Evolutionary conservation across 2,329 filamentous ascomycete genomes (phyloP).

Genomic region (Fusarium transvaalense): DNA sequence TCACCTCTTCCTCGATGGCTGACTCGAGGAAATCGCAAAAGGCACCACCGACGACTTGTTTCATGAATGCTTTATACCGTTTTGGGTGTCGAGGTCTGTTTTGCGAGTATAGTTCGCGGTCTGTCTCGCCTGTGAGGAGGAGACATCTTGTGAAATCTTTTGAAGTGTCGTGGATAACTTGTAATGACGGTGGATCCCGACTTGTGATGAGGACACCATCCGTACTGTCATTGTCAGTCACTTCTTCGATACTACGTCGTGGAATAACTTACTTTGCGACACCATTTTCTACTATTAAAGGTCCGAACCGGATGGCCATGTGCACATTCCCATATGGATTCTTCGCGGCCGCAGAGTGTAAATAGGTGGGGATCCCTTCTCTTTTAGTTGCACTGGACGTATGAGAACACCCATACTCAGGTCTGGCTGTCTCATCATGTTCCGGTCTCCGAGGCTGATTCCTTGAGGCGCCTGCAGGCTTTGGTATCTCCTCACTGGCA

Average conservation of each 20-base stretch:
- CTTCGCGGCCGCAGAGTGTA: slow-evolving; percentile 45
- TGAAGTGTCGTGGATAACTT: slow-evolving; percentile 32
- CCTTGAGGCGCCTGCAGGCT: not conserved
- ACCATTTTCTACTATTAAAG: slow-evolving; percentile 56
- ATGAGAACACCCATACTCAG: slow-evolving; percentile 41
- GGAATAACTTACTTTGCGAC: slow-evolving; percentile 50
- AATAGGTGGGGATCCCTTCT: slow-evolving; percentile 48
- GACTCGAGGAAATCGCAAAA: slow-evolving; percentile 50
- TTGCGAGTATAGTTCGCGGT: slow-evolving; percentile 40
- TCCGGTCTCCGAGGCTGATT: slow-evolving; percentile 6
- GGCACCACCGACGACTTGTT: slow-evolving; percentile 55
- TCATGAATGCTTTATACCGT: slow-evolving; percentile 55
- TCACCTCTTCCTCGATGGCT: slow-evolving; percentile 44
- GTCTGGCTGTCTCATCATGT: slow-evolving; percentile 18
- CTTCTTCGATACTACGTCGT: rapidly evolving
- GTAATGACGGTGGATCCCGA: slow-evolving; percentile 43
- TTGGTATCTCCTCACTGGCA: not conserved
- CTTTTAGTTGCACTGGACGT: slow-evolving; percentile 25
- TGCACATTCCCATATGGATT: slow-evolving; percentile 54
- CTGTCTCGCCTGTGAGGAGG: slow-evolving; percentile 35
- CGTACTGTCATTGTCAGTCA: slow-evolving; percentile 28
- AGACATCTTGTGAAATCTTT: slow-evolving; percentile 35
- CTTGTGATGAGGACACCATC: slow-evolving; percentile 46
- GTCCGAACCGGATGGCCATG: slow-evolving; percentile 55
- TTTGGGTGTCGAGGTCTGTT: slow-evolving; percentile 42